Evolutionary conservation across 75 land plant genomes (phyloP).

Genomic region (Picea sitchensis): DNA sequence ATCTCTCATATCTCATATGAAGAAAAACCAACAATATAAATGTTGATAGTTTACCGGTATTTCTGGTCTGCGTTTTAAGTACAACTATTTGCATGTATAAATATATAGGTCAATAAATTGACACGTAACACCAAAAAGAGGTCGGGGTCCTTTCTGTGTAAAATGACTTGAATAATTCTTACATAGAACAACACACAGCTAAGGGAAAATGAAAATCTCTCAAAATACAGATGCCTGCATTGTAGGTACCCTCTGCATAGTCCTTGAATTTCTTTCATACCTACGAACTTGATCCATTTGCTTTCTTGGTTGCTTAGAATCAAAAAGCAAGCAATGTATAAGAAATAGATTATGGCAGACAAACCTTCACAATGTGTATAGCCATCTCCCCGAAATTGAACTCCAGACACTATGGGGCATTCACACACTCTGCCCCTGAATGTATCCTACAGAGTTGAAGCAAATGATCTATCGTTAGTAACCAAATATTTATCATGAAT

Average conservation of each 20-base stretch:
- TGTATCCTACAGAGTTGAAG: slow-evolving; percentile 42
- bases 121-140: too few species aligned
- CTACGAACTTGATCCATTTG: background rate
- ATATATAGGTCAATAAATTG: too few species aligned
- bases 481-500: background rate
- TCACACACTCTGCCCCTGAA: slow-evolving; percentile 65
- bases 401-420: slow-evolving; percentile 56
- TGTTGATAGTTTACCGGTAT: too few species aligned
- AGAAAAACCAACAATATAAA: too few species aligned
- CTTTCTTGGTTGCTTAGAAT: background rate
- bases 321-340: background rate
- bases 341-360: background rate
- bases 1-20: too few species aligned
- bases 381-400: slow-evolving; percentile 66
- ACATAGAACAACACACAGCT: background rate
- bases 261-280: background rate
- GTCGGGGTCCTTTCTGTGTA: too few species aligned
- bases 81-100: too few species aligned
- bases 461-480: background rate
- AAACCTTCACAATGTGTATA: slow-evolving; percentile 58
- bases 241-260: background rate
- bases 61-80: too few species aligned
- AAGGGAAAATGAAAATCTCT: background rate
- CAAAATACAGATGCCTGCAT: too few species aligned
- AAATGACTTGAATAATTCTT: too few species aligned